Evolutionary conservation across 2,329 filamentous ascomycete species (phyloP).

Genomic region (Lomentospora prolificans): DNA sequence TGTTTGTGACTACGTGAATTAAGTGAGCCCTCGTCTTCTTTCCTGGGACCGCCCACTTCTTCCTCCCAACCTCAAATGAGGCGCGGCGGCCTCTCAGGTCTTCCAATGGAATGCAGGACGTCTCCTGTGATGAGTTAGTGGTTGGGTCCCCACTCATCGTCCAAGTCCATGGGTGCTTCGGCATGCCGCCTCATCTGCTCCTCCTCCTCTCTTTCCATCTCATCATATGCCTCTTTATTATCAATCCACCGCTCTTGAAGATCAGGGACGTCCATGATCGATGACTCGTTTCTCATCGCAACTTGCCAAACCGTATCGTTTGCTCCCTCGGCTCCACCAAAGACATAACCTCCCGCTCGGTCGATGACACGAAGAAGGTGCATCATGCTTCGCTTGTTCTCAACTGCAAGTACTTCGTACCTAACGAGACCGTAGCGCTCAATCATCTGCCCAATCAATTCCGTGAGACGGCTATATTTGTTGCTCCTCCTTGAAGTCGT

Average conservation of each 20-base stretch:
- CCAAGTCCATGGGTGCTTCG: constrained; percentile 12
- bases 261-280: constrained; percentile 72
- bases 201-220: constrained; percentile 62
- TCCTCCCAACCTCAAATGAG: background rate
- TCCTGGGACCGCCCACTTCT: too few relatives aligned
- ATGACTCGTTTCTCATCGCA: constrained; percentile 70
- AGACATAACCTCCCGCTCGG: constrained; percentile 84
- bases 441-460: constrained; percentile 76
- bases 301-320: constrained; percentile 98
- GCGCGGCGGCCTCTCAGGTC: background rate
- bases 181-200: constrained; percentile 51
- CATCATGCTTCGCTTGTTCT: constrained; percentile 97
- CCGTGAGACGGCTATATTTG: constrained; percentile 78
- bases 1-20: too few relatives aligned
- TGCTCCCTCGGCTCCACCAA: constrained; percentile 79
- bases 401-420: constrained; percentile 89
- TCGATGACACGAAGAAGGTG: constrained; percentile 81
- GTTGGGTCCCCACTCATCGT: too few relatives aligned
- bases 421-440: constrained; percentile 83
- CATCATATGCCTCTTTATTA: constrained; percentile 78
- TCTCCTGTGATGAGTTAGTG: too few relatives aligned
- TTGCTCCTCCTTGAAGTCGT: constrained; percentile 56
- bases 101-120: background rate
- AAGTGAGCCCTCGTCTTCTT: too few relatives aligned
- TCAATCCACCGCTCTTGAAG: constrained; percentile 96